Base-by-base conservation (phyloP, 345 rosid genomes). In the Capsella bursapastoris region DNA sequence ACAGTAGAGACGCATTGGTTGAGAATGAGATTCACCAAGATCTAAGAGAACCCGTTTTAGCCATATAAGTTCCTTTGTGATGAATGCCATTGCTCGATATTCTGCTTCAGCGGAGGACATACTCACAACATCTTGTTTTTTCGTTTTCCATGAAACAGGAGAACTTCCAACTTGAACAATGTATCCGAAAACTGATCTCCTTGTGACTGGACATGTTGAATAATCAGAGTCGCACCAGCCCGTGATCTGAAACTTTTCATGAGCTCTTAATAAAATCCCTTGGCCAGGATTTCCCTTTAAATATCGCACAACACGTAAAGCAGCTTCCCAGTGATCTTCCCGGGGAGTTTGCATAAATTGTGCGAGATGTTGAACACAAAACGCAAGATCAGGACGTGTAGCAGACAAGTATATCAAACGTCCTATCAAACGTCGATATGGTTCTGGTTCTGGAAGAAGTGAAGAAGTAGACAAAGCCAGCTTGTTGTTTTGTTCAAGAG, bases 371-470 rank as follows among this genome's bases (percentile, higher is more conserved):
- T 40, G 43, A 8, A 40, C 43, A 1, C 11, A 8, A 8, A 40
- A 40, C 1, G 43, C 0, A 0, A 40, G 11, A 8, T 40, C 43
- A 9, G 43, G 43, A 7, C 43, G 10, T 2, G 43, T 40, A 0
- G 10, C 12, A 10, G 11, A 1, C 43, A 40, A 40, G 3, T 40
- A 40, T 0, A 40, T 8, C 2, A 40, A 2, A 2, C 12, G 10
- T 0, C 43, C 43, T 9, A 40, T 1, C 3, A 40, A 1, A 6
- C 43, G 2, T 2, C 43, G 43, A 8, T 40, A 40, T 0, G 8
- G 7, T 1, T 6, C 37, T 5, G 37, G 37, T 5, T 34, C 37
- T 0, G 10, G 9, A 0, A 37, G 2, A 0, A 37, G 2, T 0
- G 40, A 2, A 2, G 40, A 7, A 0, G 9, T 37, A 1, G 10